Percentiles rank a stretch among this genome's conserved stretches.
These are phyloP conservation scores for Eucalyptus marginata DNA, from an alignment of 345 rosid genomes.

Conservation along the genomic window DNA sequence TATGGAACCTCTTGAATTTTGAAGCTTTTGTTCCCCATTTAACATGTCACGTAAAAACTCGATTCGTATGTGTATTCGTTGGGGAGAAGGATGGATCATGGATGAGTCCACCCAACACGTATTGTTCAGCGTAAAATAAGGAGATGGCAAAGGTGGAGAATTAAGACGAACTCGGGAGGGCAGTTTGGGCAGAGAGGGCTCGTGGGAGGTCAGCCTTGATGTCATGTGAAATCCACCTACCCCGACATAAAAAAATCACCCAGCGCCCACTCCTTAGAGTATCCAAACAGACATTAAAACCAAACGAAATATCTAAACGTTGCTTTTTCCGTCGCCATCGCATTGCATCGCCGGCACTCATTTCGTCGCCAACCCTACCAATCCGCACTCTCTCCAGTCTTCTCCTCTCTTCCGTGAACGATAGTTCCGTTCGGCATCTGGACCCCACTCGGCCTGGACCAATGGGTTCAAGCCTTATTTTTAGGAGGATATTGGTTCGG, in stretches of 20 bases:
- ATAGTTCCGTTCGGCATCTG: neutral
- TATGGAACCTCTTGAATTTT: neutral
- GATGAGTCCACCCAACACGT: neutral
- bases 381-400: neutral
- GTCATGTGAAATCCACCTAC: neutral
- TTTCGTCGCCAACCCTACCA: neutral
- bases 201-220: neutral
- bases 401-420: neutral
- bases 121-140: neutral
- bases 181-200: too few relatives aligned
- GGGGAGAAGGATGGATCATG: neutral
- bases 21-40: neutral
- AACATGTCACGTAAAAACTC: neutral
- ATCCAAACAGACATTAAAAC: neutral
- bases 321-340: neutral
- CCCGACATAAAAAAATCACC: neutral
- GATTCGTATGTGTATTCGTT: neutral
- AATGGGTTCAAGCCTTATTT: too few relatives aligned
- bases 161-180: neutral
- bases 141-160: neutral
- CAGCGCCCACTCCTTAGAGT: neutral
- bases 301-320: neutral
- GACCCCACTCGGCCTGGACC: neutral
- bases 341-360: neutral
- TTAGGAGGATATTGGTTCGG: neutral